A percentile compares a stretch with the other conserved stretches of the same genome.
These are phyloP conservation scores for Phytopythium chamaehyphon DNA, from an alignment of 352 stramenopile genomes.

Conservation along the genomic window DNA sequence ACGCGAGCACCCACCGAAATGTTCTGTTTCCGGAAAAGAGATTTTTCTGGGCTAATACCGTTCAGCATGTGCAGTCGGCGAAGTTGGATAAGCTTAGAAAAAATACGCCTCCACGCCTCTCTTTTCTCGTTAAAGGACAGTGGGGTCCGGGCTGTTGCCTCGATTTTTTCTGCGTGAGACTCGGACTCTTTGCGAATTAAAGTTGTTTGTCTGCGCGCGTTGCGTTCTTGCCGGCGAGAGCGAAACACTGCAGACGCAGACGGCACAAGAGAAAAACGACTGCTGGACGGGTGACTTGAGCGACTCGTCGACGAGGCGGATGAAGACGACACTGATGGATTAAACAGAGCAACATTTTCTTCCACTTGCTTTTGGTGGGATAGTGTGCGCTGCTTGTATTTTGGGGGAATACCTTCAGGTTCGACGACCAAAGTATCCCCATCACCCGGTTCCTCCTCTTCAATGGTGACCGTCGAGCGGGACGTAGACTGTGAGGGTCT, in stretches of 20 bases:
- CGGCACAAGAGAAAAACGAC: too few relatives aligned
- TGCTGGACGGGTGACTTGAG: background rate
- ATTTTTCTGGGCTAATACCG: slow-evolving; percentile 39
- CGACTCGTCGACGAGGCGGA: slow-evolving; percentile 4
- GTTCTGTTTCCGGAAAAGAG: slow-evolving; percentile 54
- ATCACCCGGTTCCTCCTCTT: background rate
- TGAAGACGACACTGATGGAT: slow-evolving; percentile 11
- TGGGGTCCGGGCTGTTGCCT: background rate
- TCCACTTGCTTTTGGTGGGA: slow-evolving; percentile 23
- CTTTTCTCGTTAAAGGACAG: background rate
- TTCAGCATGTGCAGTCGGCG: slow-evolving; percentile 50
- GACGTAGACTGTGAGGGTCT: too few relatives aligned
- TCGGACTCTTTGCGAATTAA: slow-evolving; percentile 20
- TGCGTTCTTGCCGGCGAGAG: slow-evolving; percentile 23
- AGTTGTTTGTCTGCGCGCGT: slow-evolving; percentile 17
- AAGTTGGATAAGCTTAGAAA: slow-evolving; percentile 50
- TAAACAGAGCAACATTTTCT: slow-evolving; percentile 24
- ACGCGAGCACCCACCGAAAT: slow-evolving; percentile 63
- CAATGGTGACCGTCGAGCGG: background rate
- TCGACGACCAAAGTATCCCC: background rate
- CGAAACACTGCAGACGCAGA: slow-evolving; percentile 17
- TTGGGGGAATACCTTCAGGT: slow-evolving; percentile 11
- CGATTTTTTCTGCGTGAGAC: background rate
- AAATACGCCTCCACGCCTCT: slow-evolving; percentile 39
- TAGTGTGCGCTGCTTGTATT: slow-evolving; percentile 21